Percentiles rank a stretch among this genome's conserved stretches.
phyloP scores from a whole-genome alignment of 345 rosid species.

The Draba incana region DNA sequence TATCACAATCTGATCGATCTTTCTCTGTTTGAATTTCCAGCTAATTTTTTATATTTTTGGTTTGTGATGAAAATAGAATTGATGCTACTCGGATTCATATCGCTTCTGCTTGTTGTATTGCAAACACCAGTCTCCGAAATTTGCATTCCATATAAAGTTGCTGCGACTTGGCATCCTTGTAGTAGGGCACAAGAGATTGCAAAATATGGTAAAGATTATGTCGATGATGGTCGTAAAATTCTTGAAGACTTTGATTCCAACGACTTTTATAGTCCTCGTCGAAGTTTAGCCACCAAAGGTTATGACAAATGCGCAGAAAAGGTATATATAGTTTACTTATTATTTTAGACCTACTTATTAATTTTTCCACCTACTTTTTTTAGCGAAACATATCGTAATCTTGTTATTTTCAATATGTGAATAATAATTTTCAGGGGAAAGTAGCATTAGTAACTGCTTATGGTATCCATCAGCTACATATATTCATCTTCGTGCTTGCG shows the following conservation, averaged over 20 bases:
- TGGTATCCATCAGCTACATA: slow-evolving; percentile 78
- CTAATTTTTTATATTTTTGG: background rate
- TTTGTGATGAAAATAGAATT: slow-evolving; percentile 50
- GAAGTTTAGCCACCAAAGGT: slow-evolving; percentile 48
- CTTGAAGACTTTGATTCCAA: slow-evolving; percentile 44
- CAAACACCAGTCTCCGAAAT: slow-evolving; percentile 52
- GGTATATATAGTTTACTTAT: slow-evolving; percentile 30
- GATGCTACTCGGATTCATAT: slow-evolving; percentile 81
- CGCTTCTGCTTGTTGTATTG: slow-evolving; percentile 57
- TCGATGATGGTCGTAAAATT: slow-evolving; percentile 45
- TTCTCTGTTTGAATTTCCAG: background rate
- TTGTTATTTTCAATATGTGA: background rate
- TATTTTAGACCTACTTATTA: background rate
- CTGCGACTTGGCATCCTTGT: slow-evolving; percentile 77
- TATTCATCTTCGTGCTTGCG: slow-evolving; percentile 81
- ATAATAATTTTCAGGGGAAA: slow-evolving; percentile 55
- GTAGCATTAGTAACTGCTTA: slow-evolving; percentile 71
- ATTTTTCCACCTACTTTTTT: background rate
- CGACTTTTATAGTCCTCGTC: slow-evolving; percentile 41
- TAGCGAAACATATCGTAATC: background rate
- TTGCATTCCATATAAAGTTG: slow-evolving; percentile 53
- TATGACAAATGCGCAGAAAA: slow-evolving; percentile 47
- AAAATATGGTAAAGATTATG: slow-evolving; percentile 19
- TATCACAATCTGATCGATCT: slow-evolving; percentile 18
- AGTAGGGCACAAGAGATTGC: background rate